Percentiles rank a stretch among this genome's conserved stretches.
Conservation (phyloP, 1,284 basidiomycete genomes). For the Ustilago vetiveriae region DNA sequence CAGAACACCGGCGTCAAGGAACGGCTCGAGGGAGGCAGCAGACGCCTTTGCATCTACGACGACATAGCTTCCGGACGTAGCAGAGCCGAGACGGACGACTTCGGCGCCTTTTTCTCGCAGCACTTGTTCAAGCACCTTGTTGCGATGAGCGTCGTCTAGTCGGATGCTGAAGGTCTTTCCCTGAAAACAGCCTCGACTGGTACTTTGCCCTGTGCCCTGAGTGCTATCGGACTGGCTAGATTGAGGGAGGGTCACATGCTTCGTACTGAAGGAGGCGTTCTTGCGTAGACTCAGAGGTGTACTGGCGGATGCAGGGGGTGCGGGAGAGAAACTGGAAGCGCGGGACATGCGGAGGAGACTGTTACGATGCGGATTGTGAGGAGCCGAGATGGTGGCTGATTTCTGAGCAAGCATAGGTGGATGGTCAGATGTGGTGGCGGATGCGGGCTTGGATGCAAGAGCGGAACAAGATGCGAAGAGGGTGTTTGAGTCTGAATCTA, state of each 20-base stretch:
- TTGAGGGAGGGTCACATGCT: slow-evolving; percentile 19
- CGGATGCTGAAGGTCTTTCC: slow-evolving; percentile 28
- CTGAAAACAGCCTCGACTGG: slow-evolving; percentile 12
- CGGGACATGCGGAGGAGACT: slow-evolving; percentile 46
- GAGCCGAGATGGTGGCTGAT: slow-evolving; percentile 3
- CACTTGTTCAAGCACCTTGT: slow-evolving; percentile 25
- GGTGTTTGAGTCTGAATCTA: background rate
- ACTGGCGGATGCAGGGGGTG: slow-evolving; percentile 6
- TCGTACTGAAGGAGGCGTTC: background rate
- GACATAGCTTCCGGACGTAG: slow-evolving; percentile 15
- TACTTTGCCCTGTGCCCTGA: background rate
- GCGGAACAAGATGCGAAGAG: background rate
- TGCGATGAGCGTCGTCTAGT: slow-evolving; percentile 24
- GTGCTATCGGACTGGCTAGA: slow-evolving; percentile 5
- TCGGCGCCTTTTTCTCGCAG: slow-evolving; percentile 32
- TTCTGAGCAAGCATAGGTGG: slow-evolving; percentile 4
- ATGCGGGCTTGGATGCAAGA: slow-evolving; percentile 2
- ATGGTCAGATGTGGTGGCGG: background rate
- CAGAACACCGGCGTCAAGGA: slow-evolving; percentile 4
- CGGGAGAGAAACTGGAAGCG: slow-evolving; percentile 45
- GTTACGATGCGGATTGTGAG: slow-evolving; percentile 13
- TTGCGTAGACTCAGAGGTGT: slow-evolving; percentile 22
- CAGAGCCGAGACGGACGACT: slow-evolving; percentile 4
- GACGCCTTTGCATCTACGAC: slow-evolving; percentile 29
- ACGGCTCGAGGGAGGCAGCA: slow-evolving; percentile 6